Base-by-base conservation (phyloP, 2,329 filamentous ascomycete genomes). In the Salinomyces thailandicus region DNA sequence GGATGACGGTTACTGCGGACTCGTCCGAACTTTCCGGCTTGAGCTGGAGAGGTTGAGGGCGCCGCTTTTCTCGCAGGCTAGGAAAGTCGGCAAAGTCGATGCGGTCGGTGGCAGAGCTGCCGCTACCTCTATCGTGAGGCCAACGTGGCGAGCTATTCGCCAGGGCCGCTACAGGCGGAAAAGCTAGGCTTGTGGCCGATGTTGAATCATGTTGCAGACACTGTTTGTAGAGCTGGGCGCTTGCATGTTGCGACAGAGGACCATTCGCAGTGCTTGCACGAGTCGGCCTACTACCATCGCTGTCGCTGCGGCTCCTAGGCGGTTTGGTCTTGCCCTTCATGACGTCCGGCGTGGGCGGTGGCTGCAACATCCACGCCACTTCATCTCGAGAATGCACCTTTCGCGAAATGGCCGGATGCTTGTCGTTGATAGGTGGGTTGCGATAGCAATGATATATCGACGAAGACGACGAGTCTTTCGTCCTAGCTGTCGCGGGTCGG, bases 351-450 rank as follows among this genome's bases (percentile, higher is more conserved):
- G 80, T 75, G n/a, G 87, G 87, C 1, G 86, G 85, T 2, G 87
- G 87, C 54, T 93, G 85, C 35, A 93, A 67, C 86, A 95, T 94
- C 87, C 87, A 95, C 53, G 72, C 73, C 37, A 82, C 80, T 41
- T 83, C 85, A 37, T 77, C 76, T 13, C 43, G 39, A 8, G 47
- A 46, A 14, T 42, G 33, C 19, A 57, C 47, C 9, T 47, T 53
- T 6, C 52, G 55, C 18, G 58, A 53, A 2, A 50, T 53, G 67
- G 76, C 55, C 74, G 77, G 24, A 69, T 71, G 11, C 79, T 81
- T 38, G 75, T 81, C 61, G 77, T 84, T 58, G 75, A 85, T 5
- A 80, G 85, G 51, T 79, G 61, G 50, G 53, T 65, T 44, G 45
- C 57, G 20, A 51, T 55, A 39, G 7, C 35, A 22, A 13, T 44